Evolutionary conservation across 805 yeast genomes (phyloP).

Genomic region (Pichia nakasei): DNA sequence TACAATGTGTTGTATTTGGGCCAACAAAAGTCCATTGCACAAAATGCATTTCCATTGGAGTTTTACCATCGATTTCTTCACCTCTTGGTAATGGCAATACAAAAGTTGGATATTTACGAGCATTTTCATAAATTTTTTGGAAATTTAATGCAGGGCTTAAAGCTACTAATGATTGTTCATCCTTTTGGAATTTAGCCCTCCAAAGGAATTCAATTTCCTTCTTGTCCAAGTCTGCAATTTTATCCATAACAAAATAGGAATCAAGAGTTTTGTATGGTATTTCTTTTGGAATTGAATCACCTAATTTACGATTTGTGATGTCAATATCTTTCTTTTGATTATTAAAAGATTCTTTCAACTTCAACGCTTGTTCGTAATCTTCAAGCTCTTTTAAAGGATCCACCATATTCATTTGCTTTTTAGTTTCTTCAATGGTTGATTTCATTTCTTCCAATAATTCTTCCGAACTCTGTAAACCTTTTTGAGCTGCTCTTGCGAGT

Average conservation of each 20-base stretch:
- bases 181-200: constrained; percentile 73
- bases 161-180: constrained; percentile 57
- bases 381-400: constrained; percentile 70
- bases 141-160: constrained; percentile 49
- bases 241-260: constrained; percentile 63
- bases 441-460: constrained; percentile 56
- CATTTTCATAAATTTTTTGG: constrained; percentile 52
- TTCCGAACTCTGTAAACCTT: constrained; percentile 41
- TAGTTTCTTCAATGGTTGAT: constrained; percentile 48
- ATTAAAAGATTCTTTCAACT: constrained; percentile 12
- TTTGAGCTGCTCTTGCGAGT: constrained; percentile 28
- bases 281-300: constrained; percentile 24
- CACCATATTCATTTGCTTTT: constrained; percentile 46
- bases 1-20: constrained; percentile 73
- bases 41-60: constrained; percentile 69
- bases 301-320: constrained; percentile 22
- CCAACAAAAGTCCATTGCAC: constrained; percentile 92
- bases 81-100: constrained; percentile 83
- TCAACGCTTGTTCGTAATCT: constrained; percentile 28
- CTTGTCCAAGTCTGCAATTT: constrained; percentile 43
- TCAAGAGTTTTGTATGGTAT: constrained; percentile 62
- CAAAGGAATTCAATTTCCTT: constrained; percentile 74
- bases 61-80: constrained; percentile 23
- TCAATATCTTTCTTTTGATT: constrained; percentile 17
- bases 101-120: constrained; percentile 70